Percentiles rank a stretch among this genome's conserved stretches.
phyloP scores from a whole-genome alignment of 805 yeast genomes.

The Candida endomychidarum region DNA sequence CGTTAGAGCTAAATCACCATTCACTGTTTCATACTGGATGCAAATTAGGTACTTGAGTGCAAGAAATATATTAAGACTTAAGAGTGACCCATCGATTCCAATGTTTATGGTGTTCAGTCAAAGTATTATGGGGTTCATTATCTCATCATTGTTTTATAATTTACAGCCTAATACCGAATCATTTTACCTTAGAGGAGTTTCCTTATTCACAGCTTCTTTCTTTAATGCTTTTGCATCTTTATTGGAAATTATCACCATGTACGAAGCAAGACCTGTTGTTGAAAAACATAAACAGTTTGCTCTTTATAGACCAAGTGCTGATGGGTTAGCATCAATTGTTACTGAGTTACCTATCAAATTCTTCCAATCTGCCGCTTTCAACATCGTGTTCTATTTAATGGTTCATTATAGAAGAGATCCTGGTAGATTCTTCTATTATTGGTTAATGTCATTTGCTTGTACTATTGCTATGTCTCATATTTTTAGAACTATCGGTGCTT shows the following conservation, averaged over 20 bases:
- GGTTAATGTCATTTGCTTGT: slow-evolving; percentile 30
- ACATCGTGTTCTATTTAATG: slow-evolving; percentile 47
- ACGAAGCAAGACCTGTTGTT: slow-evolving; percentile 62
- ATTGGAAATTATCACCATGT: slow-evolving; percentile 58
- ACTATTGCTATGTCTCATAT: slow-evolving; percentile 42
- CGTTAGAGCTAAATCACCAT: slow-evolving; percentile 34
- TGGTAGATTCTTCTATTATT: slow-evolving; percentile 39
- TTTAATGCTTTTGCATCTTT: slow-evolving; percentile 61
- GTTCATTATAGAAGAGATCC: slow-evolving; percentile 40
- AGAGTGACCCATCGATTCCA: slow-evolving; percentile 58
- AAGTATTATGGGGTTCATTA: slow-evolving; percentile 54
- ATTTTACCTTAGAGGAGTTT: slow-evolving; percentile 62
- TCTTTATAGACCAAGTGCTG: slow-evolving; percentile 72
- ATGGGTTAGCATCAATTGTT: slow-evolving; percentile 60
- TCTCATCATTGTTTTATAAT: slow-evolving; percentile 60
- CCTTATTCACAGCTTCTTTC: slow-evolving; percentile 58
- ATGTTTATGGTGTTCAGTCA: slow-evolving; percentile 52
- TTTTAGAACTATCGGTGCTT: slow-evolving; percentile 44
- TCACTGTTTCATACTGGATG: slow-evolving; percentile 44
- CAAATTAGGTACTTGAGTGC: slow-evolving; percentile 52
- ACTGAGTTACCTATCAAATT: slow-evolving; percentile 65
- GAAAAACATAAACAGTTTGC: slow-evolving; percentile 72
- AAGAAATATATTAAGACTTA: slow-evolving; percentile 54
- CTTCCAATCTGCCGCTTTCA: slow-evolving; percentile 28
- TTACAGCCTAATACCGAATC: slow-evolving; percentile 51